These are phyloP conservation scores for Phytophthora pseudosyringae DNA, from an alignment of 352 stramenopile genomes.

Conservation along the genomic window DNA sequence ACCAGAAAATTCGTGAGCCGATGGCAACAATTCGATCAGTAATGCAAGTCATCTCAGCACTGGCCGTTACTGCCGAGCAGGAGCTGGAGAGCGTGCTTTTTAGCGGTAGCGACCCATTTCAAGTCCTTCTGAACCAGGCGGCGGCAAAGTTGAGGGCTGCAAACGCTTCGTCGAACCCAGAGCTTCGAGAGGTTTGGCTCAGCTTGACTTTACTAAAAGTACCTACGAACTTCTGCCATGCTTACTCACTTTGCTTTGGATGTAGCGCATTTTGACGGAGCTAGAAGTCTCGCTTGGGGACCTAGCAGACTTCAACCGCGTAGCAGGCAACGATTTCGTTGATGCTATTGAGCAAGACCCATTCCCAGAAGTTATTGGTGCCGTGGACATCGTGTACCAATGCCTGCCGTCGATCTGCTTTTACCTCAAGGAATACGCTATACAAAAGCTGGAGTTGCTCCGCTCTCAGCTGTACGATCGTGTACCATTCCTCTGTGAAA, in stretches of 20 bases:
- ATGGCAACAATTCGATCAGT: constrained; percentile 36
- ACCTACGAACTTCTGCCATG: not conserved
- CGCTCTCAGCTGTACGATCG: constrained; percentile 36
- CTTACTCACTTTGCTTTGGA: not conserved
- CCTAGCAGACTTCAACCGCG: constrained; percentile 38
- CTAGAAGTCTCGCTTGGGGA: constrained; percentile 54
- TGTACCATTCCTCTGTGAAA: constrained; percentile 51
- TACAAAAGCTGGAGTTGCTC: constrained; percentile 47
- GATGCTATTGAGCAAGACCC: constrained; percentile 29
- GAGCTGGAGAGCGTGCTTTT: constrained; percentile 37
- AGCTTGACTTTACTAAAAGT: not conserved
- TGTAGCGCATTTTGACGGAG: constrained; percentile 47
- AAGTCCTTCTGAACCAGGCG: constrained; percentile 35
- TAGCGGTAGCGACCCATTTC: constrained; percentile 26
- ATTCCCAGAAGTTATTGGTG: constrained; percentile 28
- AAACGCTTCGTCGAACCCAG: not conserved
- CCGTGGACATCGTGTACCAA: constrained; percentile 39
- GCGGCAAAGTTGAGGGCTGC: constrained; percentile 13
- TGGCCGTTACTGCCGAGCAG: constrained; percentile 24
- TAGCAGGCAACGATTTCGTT: constrained; percentile 48
- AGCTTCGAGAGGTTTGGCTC: constrained; percentile 35
- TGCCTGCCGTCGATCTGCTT: constrained; percentile 54
- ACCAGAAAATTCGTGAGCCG: constrained; percentile 31
- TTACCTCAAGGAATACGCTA: constrained; percentile 45
- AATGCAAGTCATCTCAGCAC: constrained; percentile 29